Evolutionary conservation across 192 early-diverging fungal species (phyloP).

Genomic region (Coemansia sp.): DNA sequence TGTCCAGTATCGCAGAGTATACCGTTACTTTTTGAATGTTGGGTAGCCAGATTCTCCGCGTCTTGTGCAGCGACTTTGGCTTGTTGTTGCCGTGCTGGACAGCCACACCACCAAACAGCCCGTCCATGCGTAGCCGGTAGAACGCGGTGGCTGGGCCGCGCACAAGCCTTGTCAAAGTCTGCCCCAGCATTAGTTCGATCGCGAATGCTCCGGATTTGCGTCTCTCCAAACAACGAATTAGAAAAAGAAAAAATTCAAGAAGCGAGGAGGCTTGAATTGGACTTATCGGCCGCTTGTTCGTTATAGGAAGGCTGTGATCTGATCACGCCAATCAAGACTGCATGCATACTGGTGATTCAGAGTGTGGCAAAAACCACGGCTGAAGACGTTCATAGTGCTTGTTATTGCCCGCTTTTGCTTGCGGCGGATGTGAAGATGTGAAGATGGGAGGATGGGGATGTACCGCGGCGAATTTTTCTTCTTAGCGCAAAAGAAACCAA

Average conservation of each 20-base stretch:
- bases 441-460: no score
- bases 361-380: no score
- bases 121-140: constrained; percentile 44
- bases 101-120: constrained; percentile 31
- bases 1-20: constrained; percentile 66
- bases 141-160: constrained; percentile 34
- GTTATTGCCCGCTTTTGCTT: no score
- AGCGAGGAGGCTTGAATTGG: background rate
- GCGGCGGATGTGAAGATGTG: no score
- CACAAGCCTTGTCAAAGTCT: constrained; percentile 12
- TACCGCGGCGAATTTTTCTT: no score
- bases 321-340: no score
- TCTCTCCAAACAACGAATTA: no score
- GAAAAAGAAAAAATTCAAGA: background rate
- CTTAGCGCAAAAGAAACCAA: background rate
- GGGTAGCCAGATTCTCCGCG: constrained; percentile 76
- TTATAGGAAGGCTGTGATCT: no score
- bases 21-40: constrained; percentile 72
- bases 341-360: no score
- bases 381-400: no score
- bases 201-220: no score
- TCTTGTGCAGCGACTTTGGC: constrained; percentile 69
- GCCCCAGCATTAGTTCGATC: constrained; percentile 14
- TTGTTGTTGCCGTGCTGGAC: constrained; percentile 55
- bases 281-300: no score